phyloP scores from a whole-genome alignment of 2,329 filamentous ascomycete species.

The Fusarium mexicanum region DNA sequence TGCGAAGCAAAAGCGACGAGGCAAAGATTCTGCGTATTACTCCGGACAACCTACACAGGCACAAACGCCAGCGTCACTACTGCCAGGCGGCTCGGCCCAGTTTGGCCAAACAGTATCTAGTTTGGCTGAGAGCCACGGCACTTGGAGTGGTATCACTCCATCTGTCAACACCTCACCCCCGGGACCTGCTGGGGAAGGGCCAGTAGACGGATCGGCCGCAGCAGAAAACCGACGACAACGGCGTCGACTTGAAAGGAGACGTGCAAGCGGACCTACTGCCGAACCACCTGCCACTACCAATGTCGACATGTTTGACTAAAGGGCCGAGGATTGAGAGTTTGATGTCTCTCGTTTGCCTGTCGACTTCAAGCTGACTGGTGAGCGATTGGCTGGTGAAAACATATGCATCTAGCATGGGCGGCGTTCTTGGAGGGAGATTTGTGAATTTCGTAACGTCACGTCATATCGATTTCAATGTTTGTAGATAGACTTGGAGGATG shows the following conservation, averaged over 20 bases:
- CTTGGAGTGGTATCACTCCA: slow-evolving; percentile 57
- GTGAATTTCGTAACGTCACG: slow-evolving; percentile 23
- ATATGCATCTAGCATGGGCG: slow-evolving; percentile 28
- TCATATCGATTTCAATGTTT: slow-evolving; percentile 38
- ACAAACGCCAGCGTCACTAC: slow-evolving; percentile 42
- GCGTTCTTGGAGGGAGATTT: slow-evolving; percentile 40
- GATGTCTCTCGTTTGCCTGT: not conserved
- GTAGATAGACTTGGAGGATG: slow-evolving; percentile 40
- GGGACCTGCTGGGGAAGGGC: slow-evolving; percentile 42
- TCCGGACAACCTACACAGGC: slow-evolving; percentile 56
- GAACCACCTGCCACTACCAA: slow-evolving; percentile 24
- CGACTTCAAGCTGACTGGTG: not conserved
- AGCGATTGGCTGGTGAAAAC: slow-evolving; percentile 6
- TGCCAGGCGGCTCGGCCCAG: slow-evolving; percentile 47
- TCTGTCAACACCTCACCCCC: slow-evolving; percentile 56
- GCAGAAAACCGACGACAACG: slow-evolving; percentile 65
- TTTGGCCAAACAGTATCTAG: slow-evolving; percentile 58
- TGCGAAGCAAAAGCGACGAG: slow-evolving; percentile 57
- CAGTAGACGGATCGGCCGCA: slow-evolving; percentile 49
- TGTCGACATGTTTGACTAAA: slow-evolving; percentile 35
- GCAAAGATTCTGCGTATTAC: slow-evolving; percentile 71
- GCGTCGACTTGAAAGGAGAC: slow-evolving; percentile 64
- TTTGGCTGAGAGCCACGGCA: slow-evolving; percentile 60
- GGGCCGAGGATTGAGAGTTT: not conserved
- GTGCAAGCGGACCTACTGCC: slow-evolving; percentile 48